These are phyloP conservation scores for Nidularia sp. DNA, from an alignment of 768 basidiomycete genomes.

Conservation along the genomic window DNA sequence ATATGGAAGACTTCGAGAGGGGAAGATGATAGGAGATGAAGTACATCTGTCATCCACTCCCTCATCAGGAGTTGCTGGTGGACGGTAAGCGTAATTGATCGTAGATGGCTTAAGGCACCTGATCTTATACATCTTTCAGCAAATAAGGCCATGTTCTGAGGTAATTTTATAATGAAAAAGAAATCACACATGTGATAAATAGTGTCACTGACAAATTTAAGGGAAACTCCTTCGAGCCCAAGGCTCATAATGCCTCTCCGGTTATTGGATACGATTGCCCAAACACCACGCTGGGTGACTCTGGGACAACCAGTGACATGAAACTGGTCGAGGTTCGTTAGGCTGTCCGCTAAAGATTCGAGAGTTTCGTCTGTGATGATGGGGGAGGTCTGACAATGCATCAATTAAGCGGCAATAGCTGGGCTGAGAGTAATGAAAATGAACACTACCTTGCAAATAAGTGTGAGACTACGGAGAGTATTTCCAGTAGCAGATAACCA, in stretches of 20 bases:
- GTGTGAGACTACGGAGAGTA: conserved; percentile 51
- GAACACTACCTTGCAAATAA: conserved; percentile 62
- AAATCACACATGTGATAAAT: background rate
- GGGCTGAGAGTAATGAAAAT: background rate
- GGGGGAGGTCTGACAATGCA: conserved; percentile 43
- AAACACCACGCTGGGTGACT: conserved; percentile 60
- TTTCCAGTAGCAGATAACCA: conserved; percentile 47
- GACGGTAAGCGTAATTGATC: conserved; percentile 56
- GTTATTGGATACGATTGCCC: conserved; percentile 42
- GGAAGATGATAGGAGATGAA: conserved; percentile 36
- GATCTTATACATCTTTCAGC: conserved; percentile 27
- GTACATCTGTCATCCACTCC: conserved; percentile 42
- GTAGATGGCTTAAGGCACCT: conserved; percentile 36
- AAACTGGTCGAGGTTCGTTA: conserved; percentile 51
- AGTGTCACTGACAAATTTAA: conserved; percentile 44
- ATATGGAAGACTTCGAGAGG: conserved; percentile 62
- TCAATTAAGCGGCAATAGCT: background rate
- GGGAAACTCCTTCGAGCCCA: conserved; percentile 59
- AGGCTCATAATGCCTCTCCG: conserved; percentile 45
- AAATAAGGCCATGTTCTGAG: conserved; percentile 52
- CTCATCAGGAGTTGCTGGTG: conserved; percentile 27
- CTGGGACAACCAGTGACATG: conserved; percentile 65
- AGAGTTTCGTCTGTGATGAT: conserved; percentile 57
- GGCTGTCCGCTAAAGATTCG: conserved; percentile 40
- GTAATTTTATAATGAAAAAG: background rate